Percentiles rank a stretch among this genome's conserved stretches.
Conservation (phyloP, 2,329 filamentous ascomycete species). For the Xylariaceae sp. region DNA sequence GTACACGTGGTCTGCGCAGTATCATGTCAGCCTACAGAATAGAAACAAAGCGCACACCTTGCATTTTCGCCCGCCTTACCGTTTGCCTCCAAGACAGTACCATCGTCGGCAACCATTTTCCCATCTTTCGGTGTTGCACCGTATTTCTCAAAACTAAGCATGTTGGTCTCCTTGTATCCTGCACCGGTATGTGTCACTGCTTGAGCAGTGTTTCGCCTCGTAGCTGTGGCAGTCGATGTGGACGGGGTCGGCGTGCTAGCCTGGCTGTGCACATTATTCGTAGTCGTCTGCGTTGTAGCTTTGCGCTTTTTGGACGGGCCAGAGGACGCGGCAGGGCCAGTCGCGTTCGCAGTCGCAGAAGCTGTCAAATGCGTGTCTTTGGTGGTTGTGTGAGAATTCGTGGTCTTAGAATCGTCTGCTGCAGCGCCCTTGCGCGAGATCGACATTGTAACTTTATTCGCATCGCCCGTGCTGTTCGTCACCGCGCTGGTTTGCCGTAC, state of each 20-base stretch:
- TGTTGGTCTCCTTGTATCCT: conserved; percentile 73
- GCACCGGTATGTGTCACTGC: conserved; percentile 25
- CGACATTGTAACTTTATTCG: conserved; percentile 36
- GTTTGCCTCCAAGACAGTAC: conserved; percentile 81
- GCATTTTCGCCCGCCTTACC: conserved; percentile 63
- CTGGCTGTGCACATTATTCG: conserved; percentile 39
- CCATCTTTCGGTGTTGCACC: conserved; percentile 74
- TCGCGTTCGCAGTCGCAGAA: conserved; percentile 31
- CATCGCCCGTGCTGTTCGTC: conserved; percentile 40
- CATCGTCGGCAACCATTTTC: conserved; percentile 87
- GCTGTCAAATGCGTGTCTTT: conserved; percentile 38
- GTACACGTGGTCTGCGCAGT: conserved; percentile 76
- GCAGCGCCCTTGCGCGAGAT: conserved; percentile 49
- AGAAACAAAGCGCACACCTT: conserved; percentile 18
- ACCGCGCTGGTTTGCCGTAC: conserved; percentile 53
- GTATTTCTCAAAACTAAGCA: conserved; percentile 84
- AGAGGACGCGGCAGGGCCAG: conserved; percentile 32
- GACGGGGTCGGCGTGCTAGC: conserved; percentile 33
- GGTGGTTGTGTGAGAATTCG: conserved; percentile 32
- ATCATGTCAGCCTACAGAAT: conserved; percentile 41
- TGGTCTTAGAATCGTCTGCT: conserved; percentile 38
- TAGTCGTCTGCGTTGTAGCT: conserved; percentile 57
- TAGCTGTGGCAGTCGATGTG: conserved; percentile 36
- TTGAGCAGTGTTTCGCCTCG: conserved; percentile 35
- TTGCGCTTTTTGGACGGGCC: conserved; percentile 81